Evolutionary conservation across 148 eudicot species (phyloP).

Genomic region (Suaeda aralocaspica): DNA sequence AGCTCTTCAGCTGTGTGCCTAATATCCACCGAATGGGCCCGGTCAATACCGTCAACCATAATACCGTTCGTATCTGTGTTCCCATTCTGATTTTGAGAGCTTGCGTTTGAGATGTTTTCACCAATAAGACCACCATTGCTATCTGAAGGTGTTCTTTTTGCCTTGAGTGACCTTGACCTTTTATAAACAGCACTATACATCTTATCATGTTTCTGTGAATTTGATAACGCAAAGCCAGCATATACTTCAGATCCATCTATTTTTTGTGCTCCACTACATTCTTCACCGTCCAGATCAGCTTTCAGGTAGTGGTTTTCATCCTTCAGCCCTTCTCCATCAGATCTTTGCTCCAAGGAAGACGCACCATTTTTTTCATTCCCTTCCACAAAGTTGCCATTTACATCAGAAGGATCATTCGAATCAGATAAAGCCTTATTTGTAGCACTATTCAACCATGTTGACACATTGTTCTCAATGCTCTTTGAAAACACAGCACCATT

Average conservation of each 20-base stretch:
- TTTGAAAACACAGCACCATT: constrained; percentile 25
- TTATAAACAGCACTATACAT: constrained; percentile 86
- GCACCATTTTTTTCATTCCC: constrained; percentile 27
- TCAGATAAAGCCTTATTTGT: constrained; percentile 28
- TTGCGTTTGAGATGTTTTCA: constrained; percentile 47
- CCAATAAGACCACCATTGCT: constrained; percentile 34
- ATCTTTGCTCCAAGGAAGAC: constrained; percentile 16
- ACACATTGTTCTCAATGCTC: constrained; percentile 18
- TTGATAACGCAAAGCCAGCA: constrained; percentile 24
- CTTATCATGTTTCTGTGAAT: constrained; percentile 45
- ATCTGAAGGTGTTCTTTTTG: constrained; percentile 38
- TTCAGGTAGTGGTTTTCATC: constrained; percentile 22
- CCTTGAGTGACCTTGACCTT: constrained; percentile 62
- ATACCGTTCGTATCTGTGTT: constrained; percentile 26
- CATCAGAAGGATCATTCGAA: constrained; percentile 24
- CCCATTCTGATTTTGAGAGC: constrained; percentile 34
- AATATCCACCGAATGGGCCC: constrained; percentile 31
- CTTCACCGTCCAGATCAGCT: constrained; percentile 25
- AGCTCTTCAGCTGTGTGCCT: constrained; percentile 31
- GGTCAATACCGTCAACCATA: constrained; percentile 29
- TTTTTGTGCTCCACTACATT: constrained; percentile 29
- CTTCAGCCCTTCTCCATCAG: constrained; percentile 23
- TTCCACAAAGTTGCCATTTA: constrained; percentile 9
- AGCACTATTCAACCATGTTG: constrained; percentile 40
- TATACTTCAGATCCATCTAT: constrained; percentile 28